Base-by-base conservation (phyloP, 1,139 yeast genomes). In the Debaryomycetaceae sp. region DNA sequence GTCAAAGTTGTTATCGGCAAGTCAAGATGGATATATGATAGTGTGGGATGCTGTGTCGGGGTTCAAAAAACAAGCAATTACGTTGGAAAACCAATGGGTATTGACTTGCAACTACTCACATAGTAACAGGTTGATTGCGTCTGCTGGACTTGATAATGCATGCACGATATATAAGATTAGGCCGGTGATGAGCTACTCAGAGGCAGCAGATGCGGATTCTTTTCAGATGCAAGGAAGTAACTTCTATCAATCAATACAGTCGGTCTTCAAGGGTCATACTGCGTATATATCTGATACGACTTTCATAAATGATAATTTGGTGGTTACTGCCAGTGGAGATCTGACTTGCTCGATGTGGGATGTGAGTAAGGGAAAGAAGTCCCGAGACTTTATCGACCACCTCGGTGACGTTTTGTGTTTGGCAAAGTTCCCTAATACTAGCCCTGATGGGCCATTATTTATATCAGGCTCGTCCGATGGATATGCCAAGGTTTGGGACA, bases 321-420 rank as follows among this genome's bases (percentile, higher is more conserved):
- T 87, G 0, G 54, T 87, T 13, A 86, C 95, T 0, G 76, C 83
- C 1, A 82, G 92, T 37, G 96, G 96, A 4, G 97, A 91, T 58
- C 80, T 83, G 83, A 79, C 94, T 1, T 78, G 89, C 51, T 73
- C 78, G 3, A 59, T 82, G 42, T 91, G 97, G 97, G 96, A 91
- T 58, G 69, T 87, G 22, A 67, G 72, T 22, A 78, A 77, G 46
- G 83, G 87, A 1, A 66, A 66, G 19, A 70, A 75, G 47, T 61
- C 75, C 1, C 64, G 78, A 29, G 83, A 79, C 36, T 87, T 76
- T 56, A 63, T 78, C 8, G 95, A 85, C 44, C 96, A 89, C 62
- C 61, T 84, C 19, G 95, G 95, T 5, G 96, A 87, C 58, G 87
- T 91, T 15, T 66, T 87, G 41, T 70, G 82, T 30, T 52, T 88